Base-by-base conservation (phyloP, 2,329 filamentous ascomycete genomes). In the Hypoxylon sp. region DNA sequence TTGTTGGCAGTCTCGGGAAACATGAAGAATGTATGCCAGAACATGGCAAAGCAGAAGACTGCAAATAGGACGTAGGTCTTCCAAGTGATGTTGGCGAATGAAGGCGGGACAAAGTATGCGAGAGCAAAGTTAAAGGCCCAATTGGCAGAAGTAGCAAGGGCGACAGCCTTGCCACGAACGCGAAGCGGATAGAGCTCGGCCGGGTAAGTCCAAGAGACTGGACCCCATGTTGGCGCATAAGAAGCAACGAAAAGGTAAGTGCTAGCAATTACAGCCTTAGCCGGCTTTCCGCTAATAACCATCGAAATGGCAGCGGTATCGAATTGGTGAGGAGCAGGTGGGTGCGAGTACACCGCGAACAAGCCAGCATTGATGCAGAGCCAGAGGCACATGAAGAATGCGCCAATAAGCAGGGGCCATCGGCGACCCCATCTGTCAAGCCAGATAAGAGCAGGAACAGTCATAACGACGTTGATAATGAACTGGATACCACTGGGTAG, bases 401-500 rank as follows among this genome's bases (percentile, higher is more conserved):
- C 86, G 52, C 91, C 91, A 25, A 89, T 75, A n/a, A 93, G 82
- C 36, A 93, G 82, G 3, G 90, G 87, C 1, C 82, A 82, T 45
- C 91, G 91, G 69, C 92, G 91, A 50, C 93, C 93, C 89, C 90
- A 93, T 60, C 85, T 83, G 72, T 96, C 92, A 73, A 94, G 86
- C 81, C 83, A 94, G 62, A 94, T 79, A 23, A 95, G 84, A 1
- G 92, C 92, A 0, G 91, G 91, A 2, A 94, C 77, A 0, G 93
- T 95, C 89, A 93, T 92, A 57, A 90, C 66, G 1, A 95, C 92
- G 77, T 94, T 94, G 82, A 95, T 93, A 73, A 94, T 84, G 76
- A 92, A 93, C 75, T 92, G 89, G 68, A 93, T 92, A 9, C 87
- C 88, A 17, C 89, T 91, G 6, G 90, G 86, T 48, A 92, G 79